Percentiles rank a stretch among this genome's conserved stretches.
Evolutionary conservation across 2,329 filamentous ascomycete genomes (phyloP).

Genomic region (Ramularia collo-cygni): DNA sequence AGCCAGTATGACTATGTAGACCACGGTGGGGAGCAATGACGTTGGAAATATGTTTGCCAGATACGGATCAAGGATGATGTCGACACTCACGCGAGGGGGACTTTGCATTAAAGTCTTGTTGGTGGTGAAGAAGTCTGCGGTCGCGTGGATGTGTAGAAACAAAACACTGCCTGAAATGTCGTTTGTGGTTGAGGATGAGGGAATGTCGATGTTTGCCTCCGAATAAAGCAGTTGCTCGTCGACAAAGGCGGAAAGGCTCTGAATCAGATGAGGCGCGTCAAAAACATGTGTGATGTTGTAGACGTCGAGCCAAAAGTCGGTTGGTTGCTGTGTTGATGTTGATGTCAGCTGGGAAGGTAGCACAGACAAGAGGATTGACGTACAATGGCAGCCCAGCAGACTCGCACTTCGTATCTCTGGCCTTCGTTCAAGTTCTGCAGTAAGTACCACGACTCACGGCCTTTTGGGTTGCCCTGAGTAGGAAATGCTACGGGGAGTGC

Average conservation of each 20-base stretch:
- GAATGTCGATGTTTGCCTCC: not conserved
- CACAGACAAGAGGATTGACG: no score
- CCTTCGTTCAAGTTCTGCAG: conserved; percentile 62
- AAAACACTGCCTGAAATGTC: conserved; percentile 34
- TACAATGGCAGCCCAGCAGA: conserved; percentile 93
- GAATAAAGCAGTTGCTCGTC: conserved; percentile 11
- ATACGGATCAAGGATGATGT: conserved; percentile 81
- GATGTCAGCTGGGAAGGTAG: conserved; percentile 6
- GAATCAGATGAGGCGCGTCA: conserved; percentile 26
- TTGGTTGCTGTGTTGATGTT: conserved; percentile 88
- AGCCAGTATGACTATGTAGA: conserved; percentile 60
- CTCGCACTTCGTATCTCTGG: conserved; percentile 79
- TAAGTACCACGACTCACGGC: conserved; percentile 69
- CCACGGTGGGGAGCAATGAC: conserved; percentile 65
- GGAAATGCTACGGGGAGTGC: conserved; percentile 64
- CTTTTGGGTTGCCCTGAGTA: conserved; percentile 44
- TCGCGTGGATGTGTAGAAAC: conserved; percentile 66
- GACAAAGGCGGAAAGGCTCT: conserved; percentile 24
- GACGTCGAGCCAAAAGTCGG: conserved; percentile 64
- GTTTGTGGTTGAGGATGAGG: not conserved
- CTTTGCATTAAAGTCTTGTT: conserved; percentile 66
- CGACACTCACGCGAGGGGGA: conserved; percentile 67
- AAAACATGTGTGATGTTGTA: conserved; percentile 57
- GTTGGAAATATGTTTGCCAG: conserved; percentile 70
- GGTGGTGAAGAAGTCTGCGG: conserved; percentile 78